Percentiles rank a stretch among this genome's conserved stretches.
Conservation (phyloP, 495 filamentous ascomycete genomes). For the Astrocystis sublimbata region DNA sequence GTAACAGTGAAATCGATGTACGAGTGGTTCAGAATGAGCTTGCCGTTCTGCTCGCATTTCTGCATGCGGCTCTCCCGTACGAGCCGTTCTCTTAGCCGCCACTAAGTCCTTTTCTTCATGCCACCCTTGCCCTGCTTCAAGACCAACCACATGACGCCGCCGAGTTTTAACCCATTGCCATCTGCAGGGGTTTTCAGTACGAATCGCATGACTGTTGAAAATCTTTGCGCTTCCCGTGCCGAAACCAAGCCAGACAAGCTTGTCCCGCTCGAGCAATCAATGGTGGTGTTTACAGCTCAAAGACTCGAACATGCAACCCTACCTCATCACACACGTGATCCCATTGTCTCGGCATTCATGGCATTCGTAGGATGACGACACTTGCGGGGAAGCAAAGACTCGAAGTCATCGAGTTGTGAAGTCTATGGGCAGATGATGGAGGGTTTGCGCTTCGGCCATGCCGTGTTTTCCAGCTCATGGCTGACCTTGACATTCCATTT, state of each 20-base stretch:
- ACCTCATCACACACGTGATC: conserved; percentile 6
- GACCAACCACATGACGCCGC: neutral
- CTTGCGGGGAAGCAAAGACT: conserved; percentile 6
- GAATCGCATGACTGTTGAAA: conserved; percentile 11
- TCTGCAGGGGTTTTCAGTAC: neutral
- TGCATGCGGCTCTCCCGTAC: too few species aligned
- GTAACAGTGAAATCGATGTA: neutral
- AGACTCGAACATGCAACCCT: neutral
- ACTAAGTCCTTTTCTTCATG: neutral
- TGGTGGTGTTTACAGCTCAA: neutral
- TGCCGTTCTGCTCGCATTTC: conserved; percentile 8
- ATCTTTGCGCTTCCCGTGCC: conserved; percentile 12
- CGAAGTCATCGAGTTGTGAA: neutral
- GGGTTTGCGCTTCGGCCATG: neutral
- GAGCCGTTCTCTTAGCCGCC: neutral
- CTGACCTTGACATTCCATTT: conserved; percentile 1
- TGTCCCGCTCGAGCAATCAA: neutral
- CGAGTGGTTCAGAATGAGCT: neutral
- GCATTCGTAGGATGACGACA: neutral
- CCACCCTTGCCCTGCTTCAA: neutral
- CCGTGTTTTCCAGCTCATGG: conserved; percentile 4
- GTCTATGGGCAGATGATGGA: neutral
- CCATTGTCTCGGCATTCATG: neutral
- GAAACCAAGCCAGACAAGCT: neutral
- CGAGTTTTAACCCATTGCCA: neutral